Conservation (phyloP, 768 basidiomycete genomes). For the Cystoderma amianthinum region DNA sequence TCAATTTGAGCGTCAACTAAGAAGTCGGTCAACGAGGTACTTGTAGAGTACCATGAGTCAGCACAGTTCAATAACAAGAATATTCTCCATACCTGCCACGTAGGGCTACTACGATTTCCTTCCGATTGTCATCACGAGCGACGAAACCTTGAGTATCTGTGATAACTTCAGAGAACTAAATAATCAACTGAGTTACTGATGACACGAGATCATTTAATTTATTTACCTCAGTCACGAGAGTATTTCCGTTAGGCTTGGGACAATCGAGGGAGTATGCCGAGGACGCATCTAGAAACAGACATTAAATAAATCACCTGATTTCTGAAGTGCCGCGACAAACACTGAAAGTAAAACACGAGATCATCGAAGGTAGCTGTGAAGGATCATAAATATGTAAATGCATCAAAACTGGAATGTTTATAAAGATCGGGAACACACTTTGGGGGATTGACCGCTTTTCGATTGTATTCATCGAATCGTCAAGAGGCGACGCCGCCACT, state of each 20-base stretch:
- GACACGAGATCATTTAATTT: too few species aligned
- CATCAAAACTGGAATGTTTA: background rate
- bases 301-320: background rate
- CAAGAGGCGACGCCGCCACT: too few species aligned
- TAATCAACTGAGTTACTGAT: background rate
- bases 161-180: conserved; percentile 30
- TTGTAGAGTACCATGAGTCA: conserved; percentile 1
- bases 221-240: conserved; percentile 9
- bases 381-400: conserved; percentile 4
- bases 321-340: conserved; percentile 1
- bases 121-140: conserved; percentile 31
- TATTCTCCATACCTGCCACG: conserved; percentile 24
- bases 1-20: conserved; percentile 12
- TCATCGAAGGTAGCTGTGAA: conserved; percentile 23
- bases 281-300: conserved; percentile 14
- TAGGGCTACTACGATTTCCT: conserved; percentile 34
- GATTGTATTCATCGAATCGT: too few species aligned
- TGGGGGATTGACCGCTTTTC: background rate
- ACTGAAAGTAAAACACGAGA: conserved; percentile 26
- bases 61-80: conserved; percentile 1
- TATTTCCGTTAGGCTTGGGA: conserved; percentile 16
- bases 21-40: conserved; percentile 12
- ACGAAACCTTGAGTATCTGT: conserved; percentile 37
- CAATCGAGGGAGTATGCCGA: conserved; percentile 19
- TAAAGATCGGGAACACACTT: background rate